Conservation (phyloP, 2,329 filamentous ascomycete genomes). For the Podosphaera fusca region DNA sequence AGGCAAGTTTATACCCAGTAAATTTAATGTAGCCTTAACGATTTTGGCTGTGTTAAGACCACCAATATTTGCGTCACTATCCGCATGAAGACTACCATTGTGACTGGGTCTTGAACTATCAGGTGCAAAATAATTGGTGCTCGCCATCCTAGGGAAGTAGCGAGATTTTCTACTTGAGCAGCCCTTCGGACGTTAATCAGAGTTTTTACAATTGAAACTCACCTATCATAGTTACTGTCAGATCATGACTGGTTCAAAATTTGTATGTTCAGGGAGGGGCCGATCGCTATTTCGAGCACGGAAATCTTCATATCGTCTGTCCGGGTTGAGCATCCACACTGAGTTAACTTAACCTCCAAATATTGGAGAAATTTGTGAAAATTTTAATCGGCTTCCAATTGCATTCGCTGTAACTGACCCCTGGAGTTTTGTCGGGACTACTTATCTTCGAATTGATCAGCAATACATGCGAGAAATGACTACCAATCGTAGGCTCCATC, state of each 20-base stretch:
- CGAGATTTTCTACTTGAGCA: background rate
- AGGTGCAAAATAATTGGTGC: no score
- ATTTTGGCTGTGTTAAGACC: background rate
- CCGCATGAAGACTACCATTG: no score
- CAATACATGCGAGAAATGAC: background rate
- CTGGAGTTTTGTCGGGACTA: no score
- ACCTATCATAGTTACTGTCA: background rate
- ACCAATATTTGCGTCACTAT: background rate
- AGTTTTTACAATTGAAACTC: background rate
- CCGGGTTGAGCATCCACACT: background rate
- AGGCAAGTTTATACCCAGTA: background rate
- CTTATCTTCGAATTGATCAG: background rate
- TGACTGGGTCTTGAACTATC: no score
- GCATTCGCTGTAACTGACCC: no score
- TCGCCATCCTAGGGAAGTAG: background rate
- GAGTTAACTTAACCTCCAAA: background rate
- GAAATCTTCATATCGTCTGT: background rate
- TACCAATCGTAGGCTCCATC: background rate
- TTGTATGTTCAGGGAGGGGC: background rate
- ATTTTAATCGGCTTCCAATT: no score
- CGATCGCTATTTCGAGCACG: background rate
- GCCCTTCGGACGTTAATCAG: background rate
- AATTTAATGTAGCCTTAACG: background rate
- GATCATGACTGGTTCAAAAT: background rate
- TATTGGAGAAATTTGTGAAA: background rate